Evolutionary conservation across 163 green algal species (phyloP).

Genomic region (Scenedesmus sp.): DNA sequence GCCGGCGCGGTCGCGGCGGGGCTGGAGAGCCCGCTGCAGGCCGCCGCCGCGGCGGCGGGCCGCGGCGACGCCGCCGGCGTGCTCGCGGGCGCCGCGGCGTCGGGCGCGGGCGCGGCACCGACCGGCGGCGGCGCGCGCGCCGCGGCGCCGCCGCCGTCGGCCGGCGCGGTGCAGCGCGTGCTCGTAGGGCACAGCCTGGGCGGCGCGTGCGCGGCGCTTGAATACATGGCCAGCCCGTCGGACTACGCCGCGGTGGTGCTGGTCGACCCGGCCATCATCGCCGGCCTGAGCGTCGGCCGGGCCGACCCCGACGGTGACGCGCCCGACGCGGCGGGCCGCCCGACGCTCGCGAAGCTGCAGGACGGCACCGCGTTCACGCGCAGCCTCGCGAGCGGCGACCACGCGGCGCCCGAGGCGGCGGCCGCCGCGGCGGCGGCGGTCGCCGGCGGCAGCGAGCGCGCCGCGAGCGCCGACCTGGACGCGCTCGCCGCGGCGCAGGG

Average conservation of each 20-base stretch:
- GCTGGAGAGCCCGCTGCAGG: background rate
- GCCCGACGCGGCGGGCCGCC: background rate
- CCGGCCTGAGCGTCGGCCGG: slow-evolving; percentile 20
- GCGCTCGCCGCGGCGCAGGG: slow-evolving; percentile 11
- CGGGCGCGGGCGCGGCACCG: background rate
- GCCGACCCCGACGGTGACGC: background rate
- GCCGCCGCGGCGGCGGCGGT: background rate
- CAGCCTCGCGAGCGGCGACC: slow-evolving; percentile 7
- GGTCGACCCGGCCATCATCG: slow-evolving; percentile 81
- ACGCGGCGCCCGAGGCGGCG: slow-evolving; percentile 9
- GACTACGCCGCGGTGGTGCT: slow-evolving; percentile 74
- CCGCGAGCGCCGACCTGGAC: background rate
- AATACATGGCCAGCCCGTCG: slow-evolving; percentile 57
- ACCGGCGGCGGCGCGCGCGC: background rate
- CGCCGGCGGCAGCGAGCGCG: background rate
- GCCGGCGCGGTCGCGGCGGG: background rate
- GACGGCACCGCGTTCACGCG: slow-evolving; percentile 15
- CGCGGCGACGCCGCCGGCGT: background rate
- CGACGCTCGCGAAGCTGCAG: slow-evolving; percentile 30
- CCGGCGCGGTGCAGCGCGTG: slow-evolving; percentile 50
- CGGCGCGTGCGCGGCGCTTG: slow-evolving; percentile 69
- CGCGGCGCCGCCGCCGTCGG: background rate
- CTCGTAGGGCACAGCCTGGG: slow-evolving; percentile 85
- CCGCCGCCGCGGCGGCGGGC: background rate
- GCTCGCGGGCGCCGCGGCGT: background rate